Evolutionary conservation across 169 alveolate genomes (phyloP).

Genomic region (Besnoitia besnoiti): DNA sequence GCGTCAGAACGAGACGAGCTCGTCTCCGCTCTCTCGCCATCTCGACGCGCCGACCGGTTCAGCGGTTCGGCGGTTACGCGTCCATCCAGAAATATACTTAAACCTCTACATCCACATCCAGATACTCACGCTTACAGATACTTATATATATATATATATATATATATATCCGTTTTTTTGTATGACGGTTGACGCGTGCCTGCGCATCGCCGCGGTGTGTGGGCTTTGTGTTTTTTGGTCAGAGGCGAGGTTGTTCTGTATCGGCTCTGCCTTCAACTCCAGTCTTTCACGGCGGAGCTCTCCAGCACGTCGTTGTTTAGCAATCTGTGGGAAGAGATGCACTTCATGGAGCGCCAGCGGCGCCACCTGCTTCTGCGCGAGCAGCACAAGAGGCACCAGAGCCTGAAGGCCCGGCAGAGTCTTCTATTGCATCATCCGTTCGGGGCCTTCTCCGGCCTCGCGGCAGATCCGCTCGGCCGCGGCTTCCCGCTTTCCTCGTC

Average conservation of each 20-base stretch:
- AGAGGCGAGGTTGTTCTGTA: slow-evolving; percentile 30
- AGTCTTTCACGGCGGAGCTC: background rate
- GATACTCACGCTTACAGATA: background rate
- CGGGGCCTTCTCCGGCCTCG: background rate
- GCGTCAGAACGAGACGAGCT: too few species aligned
- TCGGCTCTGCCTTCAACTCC: slow-evolving; percentile 39
- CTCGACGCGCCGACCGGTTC: too few species aligned
- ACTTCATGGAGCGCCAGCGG: slow-evolving; percentile 14
- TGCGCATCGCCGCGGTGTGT: background rate
- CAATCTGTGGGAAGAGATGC: slow-evolving; percentile 38
- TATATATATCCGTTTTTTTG: background rate
- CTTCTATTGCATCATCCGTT: background rate
- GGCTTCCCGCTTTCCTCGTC: background rate
- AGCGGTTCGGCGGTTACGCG: background rate
- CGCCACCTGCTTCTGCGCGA: slow-evolving; percentile 15
- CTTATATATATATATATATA: too few species aligned
- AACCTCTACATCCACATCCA: too few species aligned
- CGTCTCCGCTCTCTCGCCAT: too few species aligned
- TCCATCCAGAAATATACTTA: background rate
- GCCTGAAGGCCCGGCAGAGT: background rate
- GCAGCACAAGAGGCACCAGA: background rate
- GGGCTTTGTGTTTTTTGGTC: background rate
- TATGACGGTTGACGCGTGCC: too few species aligned
- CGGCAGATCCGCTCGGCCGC: background rate
- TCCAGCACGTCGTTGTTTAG: background rate